Percentiles rank a stretch among this genome's conserved stretches.
Evolutionary conservation across 116 monocot species (phyloP).

Genomic region (Papilionanthe hybrid): DNA sequence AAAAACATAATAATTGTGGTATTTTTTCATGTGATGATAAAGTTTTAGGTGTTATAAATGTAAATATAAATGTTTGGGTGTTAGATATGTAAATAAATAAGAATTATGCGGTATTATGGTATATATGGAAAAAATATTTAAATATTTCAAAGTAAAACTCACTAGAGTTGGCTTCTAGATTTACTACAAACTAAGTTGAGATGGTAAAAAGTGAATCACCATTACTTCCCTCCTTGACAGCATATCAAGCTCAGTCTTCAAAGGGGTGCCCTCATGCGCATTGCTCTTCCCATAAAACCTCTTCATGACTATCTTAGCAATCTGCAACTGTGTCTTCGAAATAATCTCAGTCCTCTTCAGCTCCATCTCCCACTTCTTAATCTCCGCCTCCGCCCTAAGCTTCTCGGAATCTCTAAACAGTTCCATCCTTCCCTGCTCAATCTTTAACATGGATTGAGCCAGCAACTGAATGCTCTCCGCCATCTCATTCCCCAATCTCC

Average conservation of each 20-base stretch:
- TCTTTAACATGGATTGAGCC: constrained; percentile 49
- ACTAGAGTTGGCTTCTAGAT: background rate
- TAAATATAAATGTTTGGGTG: too few species aligned
- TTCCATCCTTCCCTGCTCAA: constrained; percentile 56
- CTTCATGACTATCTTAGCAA: constrained; percentile 45
- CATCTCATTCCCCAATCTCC: constrained; percentile 17
- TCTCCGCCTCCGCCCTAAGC: constrained; percentile 47
- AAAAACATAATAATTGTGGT: too few species aligned
- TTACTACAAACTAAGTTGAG: constrained; percentile 2
- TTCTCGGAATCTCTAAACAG: constrained; percentile 50
- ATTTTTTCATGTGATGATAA: too few species aligned
- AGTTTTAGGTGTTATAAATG: too few species aligned
- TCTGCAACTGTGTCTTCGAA: constrained; percentile 54
- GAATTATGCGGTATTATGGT: too few species aligned
- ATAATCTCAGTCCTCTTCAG: constrained; percentile 60
- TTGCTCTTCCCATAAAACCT: constrained; percentile 8
- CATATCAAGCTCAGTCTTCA: constrained; percentile 14
- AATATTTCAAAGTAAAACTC: too few species aligned
- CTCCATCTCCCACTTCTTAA: constrained; percentile 61
- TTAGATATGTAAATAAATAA: too few species aligned
- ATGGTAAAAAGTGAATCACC: constrained; percentile 24
- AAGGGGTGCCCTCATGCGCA: constrained; percentile 15
- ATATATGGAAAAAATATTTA: background rate
- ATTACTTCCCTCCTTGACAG: constrained; percentile 7
- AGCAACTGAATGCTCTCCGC: constrained; percentile 50